Percentiles rank a stretch among this genome's conserved stretches.
Evolutionary conservation across 495 filamentous ascomycete genomes (phyloP).

Genomic region (Aspergillus asperescens): DNA sequence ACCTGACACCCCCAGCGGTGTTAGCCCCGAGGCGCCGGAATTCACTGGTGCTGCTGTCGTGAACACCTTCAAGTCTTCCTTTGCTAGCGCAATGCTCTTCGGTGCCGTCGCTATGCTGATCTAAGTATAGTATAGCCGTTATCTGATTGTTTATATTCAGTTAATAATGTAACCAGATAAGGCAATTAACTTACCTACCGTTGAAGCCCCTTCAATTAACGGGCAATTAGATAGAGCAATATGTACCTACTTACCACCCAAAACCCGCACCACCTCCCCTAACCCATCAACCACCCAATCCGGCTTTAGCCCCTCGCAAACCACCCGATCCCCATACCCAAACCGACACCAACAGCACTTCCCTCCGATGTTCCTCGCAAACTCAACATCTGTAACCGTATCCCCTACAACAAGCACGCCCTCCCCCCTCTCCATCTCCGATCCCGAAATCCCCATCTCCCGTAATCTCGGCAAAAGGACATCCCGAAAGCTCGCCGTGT

Average conservation of each 20-base stretch:
- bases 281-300: constrained; percentile 17
- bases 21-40: constrained; percentile 6
- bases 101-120: constrained; percentile 17
- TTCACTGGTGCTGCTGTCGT: constrained; percentile 32
- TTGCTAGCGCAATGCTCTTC: constrained; percentile 24
- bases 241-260: no score
- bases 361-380: constrained; percentile 15
- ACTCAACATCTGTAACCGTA: constrained; percentile 14
- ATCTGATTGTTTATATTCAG: constrained; percentile 2
- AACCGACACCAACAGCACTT: constrained; percentile 15
- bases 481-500: constrained; percentile 23
- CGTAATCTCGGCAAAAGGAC: constrained; percentile 19
- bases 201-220: no score
- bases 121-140: no score
- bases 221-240: no score
- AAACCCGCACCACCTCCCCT: not conserved
- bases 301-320: constrained; percentile 6
- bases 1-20: not conserved
- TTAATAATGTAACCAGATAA: no score
- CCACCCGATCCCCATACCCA: constrained; percentile 11
- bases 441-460: not conserved
- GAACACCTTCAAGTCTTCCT: constrained; percentile 20
- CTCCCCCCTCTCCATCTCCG: not conserved
- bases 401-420: constrained; percentile 10
- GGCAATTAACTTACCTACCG: no score